Base-by-base conservation (phyloP, 2,329 filamentous ascomycete species). In the Fusarium haematococcum region DNA sequence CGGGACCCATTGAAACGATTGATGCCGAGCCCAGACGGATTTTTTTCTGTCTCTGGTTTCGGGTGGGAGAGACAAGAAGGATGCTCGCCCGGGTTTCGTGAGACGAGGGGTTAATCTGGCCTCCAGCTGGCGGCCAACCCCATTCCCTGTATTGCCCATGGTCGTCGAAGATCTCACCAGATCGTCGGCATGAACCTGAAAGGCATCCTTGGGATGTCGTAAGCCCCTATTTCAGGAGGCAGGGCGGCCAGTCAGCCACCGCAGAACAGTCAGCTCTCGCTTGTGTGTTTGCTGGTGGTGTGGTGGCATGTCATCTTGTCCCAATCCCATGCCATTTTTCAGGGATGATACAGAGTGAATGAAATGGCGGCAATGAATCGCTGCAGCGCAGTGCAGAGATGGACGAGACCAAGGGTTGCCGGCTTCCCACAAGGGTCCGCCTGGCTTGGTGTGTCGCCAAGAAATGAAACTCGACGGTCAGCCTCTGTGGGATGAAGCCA, bases 111-210 rank as follows among this genome's bases (percentile, higher is more conserved):
- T 63, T 58, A 61, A 68, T 43, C 68, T 57, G 33, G 41, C 41
- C 41, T 37, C 32, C 35, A 37, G 6, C 35, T 18, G 35, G 41
- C 20, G 7, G 20, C 41, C 48, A 64, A 65, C 48, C 43, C 41
- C 63, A 73, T 52, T 27, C 50, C 63, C 45, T 66, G 68, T 56
- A 61, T 62, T 64, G 50, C 54, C 41, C 67, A 70, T 60, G 63
- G 62, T 39, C 14, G 62, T 65, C 39, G 20, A 65, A 67, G 74
- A 78, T 78, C 70, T 75, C 59, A 43, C 48, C 45, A 73, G 69
- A 77, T 77, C 68, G 37, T 58, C 68, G 48, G 59, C 59, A 62
- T 64, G 57, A 71, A 69, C 59, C 59, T 67, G 56, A 67, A 56
- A 67, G 56, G 57, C 48, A 59, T 70, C 63, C 63, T 64, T 37